phyloP scores from a whole-genome alignment of 805 yeast species.

The Candida arabinofermentans region DNA sequence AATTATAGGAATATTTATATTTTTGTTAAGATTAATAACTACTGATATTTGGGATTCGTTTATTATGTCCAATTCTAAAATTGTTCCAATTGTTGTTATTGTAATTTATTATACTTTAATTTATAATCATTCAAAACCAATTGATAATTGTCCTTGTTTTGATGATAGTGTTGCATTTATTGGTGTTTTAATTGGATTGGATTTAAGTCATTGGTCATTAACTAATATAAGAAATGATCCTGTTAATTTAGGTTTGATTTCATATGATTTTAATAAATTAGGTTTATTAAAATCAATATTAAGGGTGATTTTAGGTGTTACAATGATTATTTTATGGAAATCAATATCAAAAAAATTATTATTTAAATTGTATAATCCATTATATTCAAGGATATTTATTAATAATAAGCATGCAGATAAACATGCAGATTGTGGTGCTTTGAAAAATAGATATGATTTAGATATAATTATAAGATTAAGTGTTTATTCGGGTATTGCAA shows the following conservation, averaged over 20 bases:
- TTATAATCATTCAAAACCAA: conserved; percentile 74
- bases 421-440: conserved; percentile 39
- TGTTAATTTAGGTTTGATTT: conserved; percentile 31
- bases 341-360: conserved; percentile 63
- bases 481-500: conserved; percentile 79
- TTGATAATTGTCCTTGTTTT: conserved; percentile 93
- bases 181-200: conserved; percentile 81
- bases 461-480: conserved; percentile 73
- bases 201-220: conserved; percentile 54
- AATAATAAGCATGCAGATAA: conserved; percentile 2
- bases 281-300: conserved; percentile 40
- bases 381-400: conserved; percentile 33
- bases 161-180: conserved; percentile 92
- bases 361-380: conserved; percentile 52
- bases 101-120: conserved; percentile 47
- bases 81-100: conserved; percentile 36
- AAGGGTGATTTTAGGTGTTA: conserved; percentile 61
- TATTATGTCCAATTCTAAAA: conserved; percentile 27
- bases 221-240: conserved; percentile 12
- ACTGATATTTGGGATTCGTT: conserved; percentile 45
- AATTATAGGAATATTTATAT: conserved; percentile 53
- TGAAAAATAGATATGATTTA: conserved; percentile 61
- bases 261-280: conserved; percentile 36
- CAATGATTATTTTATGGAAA: conserved; percentile 69
- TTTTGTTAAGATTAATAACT: conserved; percentile 39